A percentile compares a stretch with the other conserved stretches of the same genome.
These are phyloP conservation scores for Brassica cretica DNA, from an alignment of 345 rosid species.

Conservation along the genomic window DNA sequence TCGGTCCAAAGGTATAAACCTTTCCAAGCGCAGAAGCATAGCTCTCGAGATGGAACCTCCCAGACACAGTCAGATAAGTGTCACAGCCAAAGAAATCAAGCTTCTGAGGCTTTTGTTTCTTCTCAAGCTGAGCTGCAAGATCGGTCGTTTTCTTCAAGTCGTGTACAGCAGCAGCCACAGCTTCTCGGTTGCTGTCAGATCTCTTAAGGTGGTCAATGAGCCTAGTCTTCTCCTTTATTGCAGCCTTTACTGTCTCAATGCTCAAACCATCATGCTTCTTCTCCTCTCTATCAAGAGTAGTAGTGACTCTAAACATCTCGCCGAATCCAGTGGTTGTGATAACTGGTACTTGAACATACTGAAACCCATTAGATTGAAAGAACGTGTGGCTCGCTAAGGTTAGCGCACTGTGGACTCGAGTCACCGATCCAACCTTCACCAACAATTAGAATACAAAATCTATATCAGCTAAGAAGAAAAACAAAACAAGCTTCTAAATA, in stretches of 20 bases:
- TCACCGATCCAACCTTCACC: constrained; percentile 88
- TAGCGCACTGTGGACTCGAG: constrained; percentile 66
- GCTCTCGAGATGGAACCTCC: constrained; percentile 85
- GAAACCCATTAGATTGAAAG: constrained; percentile 69
- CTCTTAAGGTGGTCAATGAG: constrained; percentile 71
- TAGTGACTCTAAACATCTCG: constrained; percentile 63
- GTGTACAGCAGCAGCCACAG: constrained; percentile 63
- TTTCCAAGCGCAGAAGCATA: constrained; percentile 88
- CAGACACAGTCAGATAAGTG: constrained; percentile 64
- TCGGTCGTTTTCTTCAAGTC: constrained; percentile 71
- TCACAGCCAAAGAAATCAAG: constrained; percentile 56
- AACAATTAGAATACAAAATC: constrained; percentile 15
- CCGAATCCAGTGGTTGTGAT: constrained; percentile 67
- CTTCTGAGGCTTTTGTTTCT: constrained; percentile 46
- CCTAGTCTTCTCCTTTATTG: constrained; percentile 61
- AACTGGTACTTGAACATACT: constrained; percentile 73
- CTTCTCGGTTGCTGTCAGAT: constrained; percentile 83
- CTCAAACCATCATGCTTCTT: constrained; percentile 43
- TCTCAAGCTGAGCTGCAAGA: constrained; percentile 70
- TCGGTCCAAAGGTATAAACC: constrained; percentile 87
- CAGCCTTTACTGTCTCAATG: constrained; percentile 63
- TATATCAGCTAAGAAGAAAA: constrained; percentile 19
- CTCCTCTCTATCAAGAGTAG: constrained; percentile 46
- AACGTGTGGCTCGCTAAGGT: constrained; percentile 67
- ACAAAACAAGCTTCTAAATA: neutral